A percentile compares a stretch with the other conserved stretches of the same genome.
Conservation (phyloP, 202 grass and related monocot genomes). For the Miscanthus sacchariflorus region DNA sequence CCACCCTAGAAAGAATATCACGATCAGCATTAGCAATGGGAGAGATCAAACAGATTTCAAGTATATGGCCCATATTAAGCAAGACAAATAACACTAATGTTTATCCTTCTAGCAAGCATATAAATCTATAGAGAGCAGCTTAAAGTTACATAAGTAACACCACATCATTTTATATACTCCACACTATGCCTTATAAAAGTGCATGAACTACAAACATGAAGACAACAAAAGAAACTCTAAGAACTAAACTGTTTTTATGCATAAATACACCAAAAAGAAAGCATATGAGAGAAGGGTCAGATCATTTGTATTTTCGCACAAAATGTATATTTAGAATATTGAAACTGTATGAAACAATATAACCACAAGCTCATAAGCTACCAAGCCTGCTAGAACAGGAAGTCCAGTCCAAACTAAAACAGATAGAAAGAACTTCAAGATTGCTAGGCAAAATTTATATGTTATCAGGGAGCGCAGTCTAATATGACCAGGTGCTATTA, state of each 20-base stretch:
- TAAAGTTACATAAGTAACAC: slow-evolving; percentile 20
- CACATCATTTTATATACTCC: slow-evolving; percentile 18
- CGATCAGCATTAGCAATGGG: slow-evolving; percentile 31
- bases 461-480: not conserved
- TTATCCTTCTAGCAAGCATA: slow-evolving; percentile 9
- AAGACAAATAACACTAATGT: not conserved
- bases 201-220: slow-evolving; percentile 14
- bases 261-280: not conserved
- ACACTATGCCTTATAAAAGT: slow-evolving; percentile 27
- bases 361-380: slow-evolving; percentile 16
- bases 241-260: not conserved
- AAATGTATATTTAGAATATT: not conserved
- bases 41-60: slow-evolving; percentile 21
- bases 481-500: not conserved
- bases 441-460: not conserved
- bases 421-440: not conserved
- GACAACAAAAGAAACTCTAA: slow-evolving; percentile 20
- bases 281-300: not conserved
- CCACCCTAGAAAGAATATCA: slow-evolving; percentile 32
- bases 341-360: slow-evolving; percentile 27
- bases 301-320: not conserved
- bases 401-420: not conserved
- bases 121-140: slow-evolving; percentile 28
- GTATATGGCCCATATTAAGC: slow-evolving; percentile 7
- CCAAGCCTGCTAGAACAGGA: not conserved